Evolutionary conservation across 2,329 filamentous ascomycete genomes (phyloP).

Genomic region (Pestalotiopsis sp.): DNA sequence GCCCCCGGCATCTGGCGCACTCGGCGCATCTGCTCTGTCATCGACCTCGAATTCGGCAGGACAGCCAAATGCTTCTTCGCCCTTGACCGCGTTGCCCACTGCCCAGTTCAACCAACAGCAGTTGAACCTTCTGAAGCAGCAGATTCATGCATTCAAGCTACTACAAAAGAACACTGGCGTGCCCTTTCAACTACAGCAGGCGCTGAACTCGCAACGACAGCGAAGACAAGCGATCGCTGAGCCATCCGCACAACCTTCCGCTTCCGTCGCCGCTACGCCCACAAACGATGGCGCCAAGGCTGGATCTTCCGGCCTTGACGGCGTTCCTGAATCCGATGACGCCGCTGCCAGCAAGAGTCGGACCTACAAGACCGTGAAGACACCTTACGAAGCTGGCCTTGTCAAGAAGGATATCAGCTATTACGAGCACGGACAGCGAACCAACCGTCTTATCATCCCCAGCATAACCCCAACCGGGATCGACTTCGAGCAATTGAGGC

Average conservation of each 20-base stretch:
- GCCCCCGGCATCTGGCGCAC: constrained; percentile 36
- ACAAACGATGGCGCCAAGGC: constrained; percentile 39
- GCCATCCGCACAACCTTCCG: constrained; percentile 44
- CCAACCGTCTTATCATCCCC: constrained; percentile 79
- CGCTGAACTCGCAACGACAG: constrained; percentile 76
- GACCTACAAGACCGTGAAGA: constrained; percentile 74
- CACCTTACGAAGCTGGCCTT: constrained; percentile 65
- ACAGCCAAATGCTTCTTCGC: constrained; percentile 35
- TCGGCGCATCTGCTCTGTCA: constrained; percentile 42
- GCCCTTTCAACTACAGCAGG: constrained; percentile 76
- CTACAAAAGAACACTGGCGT: constrained; percentile 86
- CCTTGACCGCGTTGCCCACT: constrained; percentile 33
- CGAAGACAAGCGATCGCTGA: constrained; percentile 62
- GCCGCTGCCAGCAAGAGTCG: constrained; percentile 42
- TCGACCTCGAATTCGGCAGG: constrained; percentile 32
- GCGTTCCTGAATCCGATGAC: constrained; percentile 29
- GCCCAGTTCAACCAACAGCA: constrained; percentile 77
- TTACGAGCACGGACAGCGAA: constrained; percentile 74
- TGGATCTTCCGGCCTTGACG: constrained; percentile 35
- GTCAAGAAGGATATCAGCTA: constrained; percentile 71
- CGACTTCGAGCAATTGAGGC: constrained; percentile 81
- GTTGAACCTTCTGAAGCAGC: constrained; percentile 74
- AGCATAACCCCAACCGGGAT: constrained; percentile 88
- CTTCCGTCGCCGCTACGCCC: constrained; percentile 43
- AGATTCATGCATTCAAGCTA: constrained; percentile 90